phyloP scores from a whole-genome alignment of 495 filamentous ascomycete genomes.

The Daldinia childiae region DNA sequence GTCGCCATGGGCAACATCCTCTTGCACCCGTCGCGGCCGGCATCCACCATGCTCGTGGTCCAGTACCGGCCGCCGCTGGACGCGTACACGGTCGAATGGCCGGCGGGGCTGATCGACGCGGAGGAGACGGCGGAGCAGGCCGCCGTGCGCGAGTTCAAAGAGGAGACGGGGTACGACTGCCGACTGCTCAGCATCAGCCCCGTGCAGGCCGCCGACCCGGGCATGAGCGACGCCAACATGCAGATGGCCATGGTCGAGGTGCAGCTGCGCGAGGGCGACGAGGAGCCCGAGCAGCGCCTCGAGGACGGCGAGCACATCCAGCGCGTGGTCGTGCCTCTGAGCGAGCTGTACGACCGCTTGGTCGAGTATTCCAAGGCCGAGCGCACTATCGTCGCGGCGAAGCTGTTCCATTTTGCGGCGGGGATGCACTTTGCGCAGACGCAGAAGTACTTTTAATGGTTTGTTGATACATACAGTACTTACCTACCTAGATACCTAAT shows the following conservation, averaged over 20 bases:
- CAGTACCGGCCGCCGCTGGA: slow-evolving; percentile 82
- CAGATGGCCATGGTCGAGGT: slow-evolving; percentile 82
- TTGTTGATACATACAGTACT: too few species aligned
- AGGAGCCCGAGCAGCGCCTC: slow-evolving; percentile 70
- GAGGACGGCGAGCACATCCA: slow-evolving; percentile 89
- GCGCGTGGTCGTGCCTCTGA: slow-evolving; percentile 76
- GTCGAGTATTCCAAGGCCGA: slow-evolving; percentile 54
- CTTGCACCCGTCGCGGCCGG: slow-evolving; percentile 57
- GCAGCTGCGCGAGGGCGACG: slow-evolving; percentile 68
- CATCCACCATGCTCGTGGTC: slow-evolving; percentile 62
- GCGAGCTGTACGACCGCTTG: slow-evolving; percentile 60
- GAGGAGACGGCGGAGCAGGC: slow-evolving; percentile 80
- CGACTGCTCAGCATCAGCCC: slow-evolving; percentile 47
- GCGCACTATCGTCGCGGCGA: slow-evolving; percentile 51
- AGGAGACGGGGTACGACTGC: slow-evolving; percentile 84
- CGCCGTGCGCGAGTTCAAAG: slow-evolving; percentile 83
- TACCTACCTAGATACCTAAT: too few species aligned
- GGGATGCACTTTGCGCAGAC: slow-evolving; percentile 55
- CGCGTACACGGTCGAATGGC: slow-evolving; percentile 80
- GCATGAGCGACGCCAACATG: slow-evolving; percentile 86
- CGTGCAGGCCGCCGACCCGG: slow-evolving; percentile 58
- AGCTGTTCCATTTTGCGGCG: slow-evolving; percentile 57
- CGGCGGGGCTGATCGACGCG: slow-evolving; percentile 83
- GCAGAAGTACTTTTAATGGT: slow-evolving; percentile 46
- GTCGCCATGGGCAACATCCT: slow-evolving; percentile 66